phyloP scores from a whole-genome alignment of 176 grass and related monocot species.

The Poa annua region DNA sequence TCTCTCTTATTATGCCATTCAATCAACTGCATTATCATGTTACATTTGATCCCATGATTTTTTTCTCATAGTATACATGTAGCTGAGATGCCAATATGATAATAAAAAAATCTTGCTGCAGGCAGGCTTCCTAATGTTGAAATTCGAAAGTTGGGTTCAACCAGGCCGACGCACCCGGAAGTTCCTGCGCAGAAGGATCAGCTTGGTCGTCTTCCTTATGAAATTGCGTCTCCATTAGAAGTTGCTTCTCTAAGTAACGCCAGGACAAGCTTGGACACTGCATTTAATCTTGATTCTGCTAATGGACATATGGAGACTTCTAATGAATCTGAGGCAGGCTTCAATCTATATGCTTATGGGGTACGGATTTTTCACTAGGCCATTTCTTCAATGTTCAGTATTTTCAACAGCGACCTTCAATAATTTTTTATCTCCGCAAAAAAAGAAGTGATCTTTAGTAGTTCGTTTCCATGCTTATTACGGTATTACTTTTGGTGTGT shows the following conservation, averaged over 20 bases:
- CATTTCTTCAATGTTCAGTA: constrained; percentile 22
- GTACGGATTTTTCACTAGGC: constrained; percentile 57
- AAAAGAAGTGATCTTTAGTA: neutral
- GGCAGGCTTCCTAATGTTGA: constrained; percentile 74
- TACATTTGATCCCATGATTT: neutral
- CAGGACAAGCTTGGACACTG: constrained; percentile 50
- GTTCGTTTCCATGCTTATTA: neutral
- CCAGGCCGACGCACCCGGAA: constrained; percentile 39
- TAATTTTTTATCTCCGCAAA: too few relatives aligned
- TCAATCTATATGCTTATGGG: constrained; percentile 83
- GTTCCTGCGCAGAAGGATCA: constrained; percentile 49
- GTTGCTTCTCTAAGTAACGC: constrained; percentile 40
- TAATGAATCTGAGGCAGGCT: constrained; percentile 47
- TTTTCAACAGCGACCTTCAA: neutral
- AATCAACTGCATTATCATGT: constrained; percentile 24
- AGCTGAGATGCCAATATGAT: neutral
- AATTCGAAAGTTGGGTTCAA: constrained; percentile 65
- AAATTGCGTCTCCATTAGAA: constrained; percentile 30
- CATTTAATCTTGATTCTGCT: constrained; percentile 61
- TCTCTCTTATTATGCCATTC: constrained; percentile 38
- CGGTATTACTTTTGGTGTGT: neutral
- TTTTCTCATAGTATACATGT: constrained; percentile 2
- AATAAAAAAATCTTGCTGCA: too few relatives aligned
- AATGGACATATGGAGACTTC: constrained; percentile 49
- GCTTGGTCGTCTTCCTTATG: constrained; percentile 14